Percentiles rank a stretch among this genome's conserved stretches.
Conservation (phyloP, 106 monocot species). For the Allium fistulosum region DNA sequence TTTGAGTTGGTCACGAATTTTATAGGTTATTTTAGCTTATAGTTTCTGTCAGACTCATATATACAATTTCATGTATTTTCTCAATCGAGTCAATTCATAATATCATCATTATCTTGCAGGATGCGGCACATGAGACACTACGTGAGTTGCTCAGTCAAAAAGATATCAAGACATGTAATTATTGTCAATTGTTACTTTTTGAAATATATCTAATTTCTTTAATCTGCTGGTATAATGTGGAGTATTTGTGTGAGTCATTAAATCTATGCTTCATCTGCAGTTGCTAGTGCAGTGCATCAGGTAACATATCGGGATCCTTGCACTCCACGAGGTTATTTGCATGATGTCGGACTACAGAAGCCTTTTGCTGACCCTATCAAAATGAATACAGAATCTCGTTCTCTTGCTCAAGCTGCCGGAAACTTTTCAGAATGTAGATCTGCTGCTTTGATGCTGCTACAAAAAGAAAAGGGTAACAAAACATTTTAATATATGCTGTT, state of each 20-base stretch:
- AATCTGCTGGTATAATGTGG: neutral
- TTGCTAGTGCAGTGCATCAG: slow-evolving; percentile 18
- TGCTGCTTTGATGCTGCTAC: slow-evolving; percentile 54
- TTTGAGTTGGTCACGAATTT: no score
- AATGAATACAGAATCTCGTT: slow-evolving; percentile 7
- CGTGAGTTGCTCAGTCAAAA: slow-evolving; percentile 30
- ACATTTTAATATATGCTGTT: no score
- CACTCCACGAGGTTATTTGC: slow-evolving; percentile 60
- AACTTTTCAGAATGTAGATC: slow-evolving; percentile 85
- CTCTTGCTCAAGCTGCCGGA: slow-evolving; percentile 32
- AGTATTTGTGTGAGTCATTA: neutral
- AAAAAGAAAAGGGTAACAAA: slow-evolving; percentile 71
- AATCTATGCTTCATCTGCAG: slow-evolving; percentile 15
- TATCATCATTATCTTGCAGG: slow-evolving; percentile 16
- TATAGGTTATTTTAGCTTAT: no score
- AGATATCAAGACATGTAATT: slow-evolving; percentile 30
- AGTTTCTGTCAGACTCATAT: no score
- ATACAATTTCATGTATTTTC: no score
- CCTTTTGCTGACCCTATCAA: slow-evolving; percentile 14
- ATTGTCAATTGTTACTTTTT: neutral
- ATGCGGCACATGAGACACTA: slow-evolving; percentile 45
- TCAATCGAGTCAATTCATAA: no score
- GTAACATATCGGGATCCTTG: slow-evolving; percentile 67
- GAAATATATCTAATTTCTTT: neutral
- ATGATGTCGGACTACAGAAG: slow-evolving; percentile 15